Conservation (phyloP, 2,329 filamentous ascomycete genomes). For the Penicillium brevicompactum region DNA sequence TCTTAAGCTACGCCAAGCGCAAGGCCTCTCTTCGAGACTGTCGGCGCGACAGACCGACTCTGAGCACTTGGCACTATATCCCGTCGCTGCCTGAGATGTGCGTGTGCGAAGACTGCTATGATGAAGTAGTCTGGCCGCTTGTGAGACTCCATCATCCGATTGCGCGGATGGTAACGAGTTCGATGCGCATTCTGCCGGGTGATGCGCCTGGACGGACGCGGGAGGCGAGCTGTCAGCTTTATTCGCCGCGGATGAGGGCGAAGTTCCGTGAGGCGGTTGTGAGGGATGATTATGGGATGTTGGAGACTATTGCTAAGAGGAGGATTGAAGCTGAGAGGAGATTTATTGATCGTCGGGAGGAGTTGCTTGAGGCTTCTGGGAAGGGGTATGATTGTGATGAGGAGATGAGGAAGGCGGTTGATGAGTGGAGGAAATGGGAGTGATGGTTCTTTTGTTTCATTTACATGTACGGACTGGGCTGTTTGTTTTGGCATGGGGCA, state of each 20-base stretch:
- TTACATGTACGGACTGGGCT: neutral
- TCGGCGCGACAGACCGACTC: constrained; percentile 61
- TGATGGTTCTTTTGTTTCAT: constrained; percentile 27
- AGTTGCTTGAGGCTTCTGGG: constrained; percentile 59
- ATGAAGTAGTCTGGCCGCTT: constrained; percentile 74
- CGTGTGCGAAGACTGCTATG: constrained; percentile 85
- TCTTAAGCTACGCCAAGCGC: constrained; percentile 66
- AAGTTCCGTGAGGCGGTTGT: constrained; percentile 69
- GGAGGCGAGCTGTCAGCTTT: constrained; percentile 71
- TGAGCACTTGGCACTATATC: constrained; percentile 77
- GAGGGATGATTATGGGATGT: constrained; percentile 65
- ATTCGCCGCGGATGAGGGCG: constrained; percentile 75
- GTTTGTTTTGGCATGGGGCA: neutral
- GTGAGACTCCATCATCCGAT: constrained; percentile 58
- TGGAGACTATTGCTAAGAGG: constrained; percentile 64
- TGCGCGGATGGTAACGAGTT: constrained; percentile 66
- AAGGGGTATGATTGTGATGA: constrained; percentile 55
- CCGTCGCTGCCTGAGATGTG: constrained; percentile 74
- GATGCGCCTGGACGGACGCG: constrained; percentile 39
- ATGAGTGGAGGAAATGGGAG: constrained; percentile 58
- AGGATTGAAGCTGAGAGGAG: constrained; percentile 60
- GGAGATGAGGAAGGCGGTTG: constrained; percentile 52
- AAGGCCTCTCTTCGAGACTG: constrained; percentile 65
- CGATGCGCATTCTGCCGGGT: constrained; percentile 60
- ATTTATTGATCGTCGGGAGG: constrained; percentile 58